A percentile compares a stretch with the other conserved stretches of the same genome.
phyloP scores from a whole-genome alignment of 176 grass and related monocot genomes.

The Ensete glaucum region DNA sequence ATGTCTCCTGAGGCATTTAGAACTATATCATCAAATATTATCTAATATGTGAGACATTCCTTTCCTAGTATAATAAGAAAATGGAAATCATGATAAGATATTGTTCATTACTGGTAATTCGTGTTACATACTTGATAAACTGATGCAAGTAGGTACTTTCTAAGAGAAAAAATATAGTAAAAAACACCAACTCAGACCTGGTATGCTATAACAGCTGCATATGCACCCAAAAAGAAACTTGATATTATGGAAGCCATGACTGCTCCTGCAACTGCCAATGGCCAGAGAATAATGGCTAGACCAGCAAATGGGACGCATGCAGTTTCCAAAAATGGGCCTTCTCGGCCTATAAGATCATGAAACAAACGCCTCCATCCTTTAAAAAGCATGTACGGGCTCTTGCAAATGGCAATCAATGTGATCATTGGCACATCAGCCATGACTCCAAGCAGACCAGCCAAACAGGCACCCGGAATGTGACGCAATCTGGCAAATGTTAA shows the following conservation, averaged over 20 bases:
- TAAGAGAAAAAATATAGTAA: not conserved
- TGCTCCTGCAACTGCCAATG: slow-evolving; percentile 73
- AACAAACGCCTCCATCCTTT: slow-evolving; percentile 91
- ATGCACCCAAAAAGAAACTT: slow-evolving; percentile 74
- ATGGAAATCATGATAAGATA: not conserved
- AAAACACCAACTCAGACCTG: slow-evolving; percentile 35
- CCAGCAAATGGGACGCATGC: slow-evolving; percentile 94
- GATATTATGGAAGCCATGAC: slow-evolving; percentile 61
- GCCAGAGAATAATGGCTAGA: slow-evolving; percentile 95
- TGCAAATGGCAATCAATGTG: slow-evolving; percentile 70
- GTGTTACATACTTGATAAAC: not conserved
- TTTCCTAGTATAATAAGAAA: not conserved
- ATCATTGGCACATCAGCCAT: slow-evolving; percentile 57
- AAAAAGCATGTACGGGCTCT: slow-evolving; percentile 89
- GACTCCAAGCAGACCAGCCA: slow-evolving; percentile 49
- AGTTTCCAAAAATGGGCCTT: slow-evolving; percentile 90
- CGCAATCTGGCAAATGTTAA: slow-evolving; percentile 37
- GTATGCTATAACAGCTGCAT: slow-evolving; percentile 77
- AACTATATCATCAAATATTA: not conserved
- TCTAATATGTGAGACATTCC: too few species aligned
- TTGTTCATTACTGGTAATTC: not conserved
- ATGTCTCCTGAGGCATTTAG: slow-evolving; percentile 61
- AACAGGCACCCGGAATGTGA: slow-evolving; percentile 54
- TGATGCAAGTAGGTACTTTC: not conserved
- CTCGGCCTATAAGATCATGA: slow-evolving; percentile 81